Conservation (phyloP, 2,329 filamentous ascomycete species). For the Diaporthe humulicola region DNA sequence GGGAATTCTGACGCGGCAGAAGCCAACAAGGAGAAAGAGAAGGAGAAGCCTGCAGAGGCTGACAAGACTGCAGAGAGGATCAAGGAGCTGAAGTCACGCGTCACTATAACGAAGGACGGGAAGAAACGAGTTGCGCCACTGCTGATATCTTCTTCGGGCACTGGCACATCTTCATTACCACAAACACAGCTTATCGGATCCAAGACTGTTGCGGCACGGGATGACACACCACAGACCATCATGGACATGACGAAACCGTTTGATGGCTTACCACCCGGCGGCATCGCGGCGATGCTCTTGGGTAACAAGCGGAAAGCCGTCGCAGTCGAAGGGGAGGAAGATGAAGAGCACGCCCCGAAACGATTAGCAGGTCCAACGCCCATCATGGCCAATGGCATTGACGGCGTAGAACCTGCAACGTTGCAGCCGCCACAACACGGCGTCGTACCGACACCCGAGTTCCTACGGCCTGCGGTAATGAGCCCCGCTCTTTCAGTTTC, state of each 20-base stretch:
- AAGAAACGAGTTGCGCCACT: conserved; percentile 96
- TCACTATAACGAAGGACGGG: conserved; percentile 95
- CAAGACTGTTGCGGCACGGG: conserved; percentile 71
- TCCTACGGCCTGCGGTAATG: conserved; percentile 86
- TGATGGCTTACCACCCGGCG: conserved; percentile 91
- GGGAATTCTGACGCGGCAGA: conserved; percentile 43
- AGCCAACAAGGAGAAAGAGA: conserved; percentile 50
- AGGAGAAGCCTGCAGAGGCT: conserved; percentile 54
- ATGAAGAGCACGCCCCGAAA: conserved; percentile 68
- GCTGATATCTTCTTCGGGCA: conserved; percentile 89
- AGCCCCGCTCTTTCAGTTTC: conserved; percentile 86
- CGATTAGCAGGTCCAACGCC: conserved; percentile 75
- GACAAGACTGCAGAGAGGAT: conserved; percentile 69
- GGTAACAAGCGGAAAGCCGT: conserved; percentile 93
- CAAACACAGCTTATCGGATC: conserved; percentile 89
- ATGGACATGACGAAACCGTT: conserved; percentile 94
- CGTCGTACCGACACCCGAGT: conserved; percentile 80
- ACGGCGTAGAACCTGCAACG: conserved; percentile 83
- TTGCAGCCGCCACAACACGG: conserved; percentile 71
- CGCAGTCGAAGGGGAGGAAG: conserved; percentile 81
- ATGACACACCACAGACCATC: conserved; percentile 83
- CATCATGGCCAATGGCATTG: conserved; percentile 81
- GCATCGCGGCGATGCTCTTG: conserved; percentile 85
- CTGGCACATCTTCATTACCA: conserved; percentile 87
- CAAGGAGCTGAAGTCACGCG: conserved; percentile 83